Evolutionary conservation across 805 yeast genomes (phyloP), one percentile per base, ranked within the genome.

Genomic region (Kregervanrija delftensis): DNA sequence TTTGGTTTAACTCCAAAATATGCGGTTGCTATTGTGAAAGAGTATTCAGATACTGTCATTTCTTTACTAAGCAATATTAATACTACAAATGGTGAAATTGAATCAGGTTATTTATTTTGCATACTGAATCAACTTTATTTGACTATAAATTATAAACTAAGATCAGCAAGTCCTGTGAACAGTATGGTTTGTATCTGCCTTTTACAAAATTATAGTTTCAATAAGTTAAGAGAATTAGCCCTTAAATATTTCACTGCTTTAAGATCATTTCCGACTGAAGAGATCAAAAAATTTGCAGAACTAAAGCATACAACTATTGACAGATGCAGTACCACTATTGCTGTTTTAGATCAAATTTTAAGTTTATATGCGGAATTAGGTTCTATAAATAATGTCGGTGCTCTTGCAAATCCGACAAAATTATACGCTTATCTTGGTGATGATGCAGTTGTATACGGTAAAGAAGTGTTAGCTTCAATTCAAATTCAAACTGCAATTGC

Each of bases 181-280:
- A 67, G 76, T 0, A 54, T 75, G 0, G 59, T 76, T 49, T 60
- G 66, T 2, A 66, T 79, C 17, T 57, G 73, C n/a, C 69, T 81
- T 38, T 63, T 79, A 45, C 81, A 80, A 53, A 56, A 64, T 36
- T 76, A 73, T 8, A 80, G 81, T 4, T 72, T 71, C 44, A 54
- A 60, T 3, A 53, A 50, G 5, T 54, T 72, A 38, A 61, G 60
- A 35, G 59, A 64, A 4, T 39, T 58, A 9, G 56, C 60, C 1
- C 33, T 51, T 12, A 46, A 49, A 35, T 52, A 63, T 52, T 38
- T 50, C 46, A 30, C 45, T 17, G 4, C 49, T 43, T 36, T 71
- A 53, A 60, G 47, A 30, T 13, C 46, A 15, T 44, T 53, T 49
- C 36, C 55, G 46, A 11, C 40, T 28, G 43, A 48, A 28, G 52